phyloP scores from a whole-genome alignment of 2,329 filamentous ascomycete species.

The Fusarium phyllophilum region DNA sequence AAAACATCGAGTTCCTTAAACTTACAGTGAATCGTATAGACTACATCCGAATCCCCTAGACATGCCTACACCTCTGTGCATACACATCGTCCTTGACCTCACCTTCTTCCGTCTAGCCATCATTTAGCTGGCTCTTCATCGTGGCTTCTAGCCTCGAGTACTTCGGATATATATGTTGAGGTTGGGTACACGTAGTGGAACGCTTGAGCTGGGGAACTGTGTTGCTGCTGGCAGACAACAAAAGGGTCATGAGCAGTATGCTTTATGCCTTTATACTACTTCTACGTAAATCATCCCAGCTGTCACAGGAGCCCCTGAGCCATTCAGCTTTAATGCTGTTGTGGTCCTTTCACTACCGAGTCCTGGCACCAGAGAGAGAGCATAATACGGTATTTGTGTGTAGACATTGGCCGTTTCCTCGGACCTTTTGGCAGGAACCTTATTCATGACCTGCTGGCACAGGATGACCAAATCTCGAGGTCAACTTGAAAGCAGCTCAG shows the following conservation, averaged over 20 bases:
- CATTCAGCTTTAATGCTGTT: constrained; percentile 64
- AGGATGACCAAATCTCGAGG: constrained; percentile 41
- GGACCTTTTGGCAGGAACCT: constrained; percentile 44
- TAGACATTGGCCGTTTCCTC: constrained; percentile 43
- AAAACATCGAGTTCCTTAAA: constrained; percentile 5
- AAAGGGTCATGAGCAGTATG: constrained; percentile 37
- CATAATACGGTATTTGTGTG: constrained; percentile 50
- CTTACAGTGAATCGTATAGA: background rate
- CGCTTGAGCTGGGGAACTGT: constrained; percentile 49
- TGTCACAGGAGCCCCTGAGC: constrained; percentile 23
- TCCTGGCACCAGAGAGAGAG: constrained; percentile 66
- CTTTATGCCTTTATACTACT: constrained; percentile 25
- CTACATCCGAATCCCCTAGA: background rate
- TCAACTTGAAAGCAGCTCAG: constrained; percentile 32
- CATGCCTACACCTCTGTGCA: background rate
- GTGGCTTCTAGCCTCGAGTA: constrained; percentile 69
- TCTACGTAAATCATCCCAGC: constrained; percentile 19
- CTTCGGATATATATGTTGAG: constrained; percentile 75
- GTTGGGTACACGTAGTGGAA: constrained; percentile 64
- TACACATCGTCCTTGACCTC: background rate
- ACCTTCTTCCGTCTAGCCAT: background rate
- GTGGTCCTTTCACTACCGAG: constrained; percentile 70
- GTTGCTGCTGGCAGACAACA: constrained; percentile 20
- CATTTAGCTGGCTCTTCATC: constrained; percentile 8
- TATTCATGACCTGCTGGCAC: constrained; percentile 46